Conservation (phyloP, 306 rosid species). For the Sphenostylis stenocarpa region DNA sequence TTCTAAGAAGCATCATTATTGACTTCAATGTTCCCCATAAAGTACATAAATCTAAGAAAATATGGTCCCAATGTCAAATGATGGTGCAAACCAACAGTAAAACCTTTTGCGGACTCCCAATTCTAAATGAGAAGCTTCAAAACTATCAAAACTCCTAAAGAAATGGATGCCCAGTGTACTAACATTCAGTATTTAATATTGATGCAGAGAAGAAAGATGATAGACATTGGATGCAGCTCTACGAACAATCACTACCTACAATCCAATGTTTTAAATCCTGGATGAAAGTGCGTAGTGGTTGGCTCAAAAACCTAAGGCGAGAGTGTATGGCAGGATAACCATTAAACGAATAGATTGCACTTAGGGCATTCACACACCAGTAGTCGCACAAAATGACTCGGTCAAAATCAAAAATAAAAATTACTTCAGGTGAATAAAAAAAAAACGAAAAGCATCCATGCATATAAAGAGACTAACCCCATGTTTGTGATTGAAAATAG, state of each 20-base stretch:
- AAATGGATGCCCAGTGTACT: not conserved
- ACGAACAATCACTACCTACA: not conserved
- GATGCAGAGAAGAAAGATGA: not conserved
- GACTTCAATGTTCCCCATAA: not conserved
- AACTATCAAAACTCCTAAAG: not conserved
- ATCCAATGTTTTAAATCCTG: too few species aligned
- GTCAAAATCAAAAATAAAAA: too few species aligned
- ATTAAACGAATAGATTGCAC: too few species aligned
- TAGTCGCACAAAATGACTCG: too few species aligned
- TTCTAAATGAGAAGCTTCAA: not conserved
- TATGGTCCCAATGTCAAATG: not conserved
- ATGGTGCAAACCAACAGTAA: conserved; percentile 12
- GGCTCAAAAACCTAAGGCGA: too few species aligned
- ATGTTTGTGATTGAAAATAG: too few species aligned
- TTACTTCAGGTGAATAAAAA: too few species aligned
- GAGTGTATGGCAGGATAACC: too few species aligned
- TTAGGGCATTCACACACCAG: too few species aligned
- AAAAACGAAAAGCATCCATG: too few species aligned
- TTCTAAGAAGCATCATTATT: not conserved
- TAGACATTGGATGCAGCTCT: not conserved
- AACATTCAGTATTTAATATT: not conserved
- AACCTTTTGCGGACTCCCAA: not conserved
- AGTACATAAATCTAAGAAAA: not conserved
- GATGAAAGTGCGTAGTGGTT: too few species aligned
- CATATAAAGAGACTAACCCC: too few species aligned